Evolutionary conservation across 345 rosid species (phyloP).

Genomic region (Melastoma malabathricum): DNA sequence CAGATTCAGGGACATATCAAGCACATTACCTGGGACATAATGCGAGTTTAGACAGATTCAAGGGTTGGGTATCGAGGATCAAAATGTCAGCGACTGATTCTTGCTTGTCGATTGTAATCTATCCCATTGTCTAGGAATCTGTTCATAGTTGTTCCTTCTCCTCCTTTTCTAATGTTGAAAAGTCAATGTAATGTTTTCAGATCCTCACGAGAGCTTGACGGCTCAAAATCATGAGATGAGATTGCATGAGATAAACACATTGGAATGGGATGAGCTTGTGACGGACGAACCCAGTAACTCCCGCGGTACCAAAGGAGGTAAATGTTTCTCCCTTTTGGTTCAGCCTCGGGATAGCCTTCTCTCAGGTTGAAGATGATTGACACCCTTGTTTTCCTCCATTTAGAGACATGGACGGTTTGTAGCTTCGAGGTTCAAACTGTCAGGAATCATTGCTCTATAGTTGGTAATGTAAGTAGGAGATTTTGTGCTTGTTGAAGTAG

Average conservation of each 20-base stretch:
- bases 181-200: conserved; percentile 28
- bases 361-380: not conserved
- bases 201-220: conserved; percentile 24
- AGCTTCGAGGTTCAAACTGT: conserved; percentile 22
- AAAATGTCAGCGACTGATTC: no score
- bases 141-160: no score
- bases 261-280: conserved; percentile 93
- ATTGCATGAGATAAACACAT: conserved; percentile 87
- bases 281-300: conserved; percentile 29
- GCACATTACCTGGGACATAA: conserved; percentile 20
- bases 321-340: not conserved
- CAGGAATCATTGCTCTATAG: conserved; percentile 15
- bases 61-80: no score
- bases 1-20: conserved; percentile 40
- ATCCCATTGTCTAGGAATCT: no score
- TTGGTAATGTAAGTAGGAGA: conserved; percentile 31
- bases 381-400: not conserved
- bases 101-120: no score
- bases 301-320: conserved; percentile 35
- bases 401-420: conserved; percentile 36
- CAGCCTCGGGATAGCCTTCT: not conserved
- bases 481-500: no score
- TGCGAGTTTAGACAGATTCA: not conserved
- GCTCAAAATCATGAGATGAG: conserved; percentile 46
- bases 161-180: conserved; percentile 2